These are phyloP conservation scores for Globisporangium irregulare DNA, from an alignment of 352 stramenopile species.

Conservation along the genomic window DNA sequence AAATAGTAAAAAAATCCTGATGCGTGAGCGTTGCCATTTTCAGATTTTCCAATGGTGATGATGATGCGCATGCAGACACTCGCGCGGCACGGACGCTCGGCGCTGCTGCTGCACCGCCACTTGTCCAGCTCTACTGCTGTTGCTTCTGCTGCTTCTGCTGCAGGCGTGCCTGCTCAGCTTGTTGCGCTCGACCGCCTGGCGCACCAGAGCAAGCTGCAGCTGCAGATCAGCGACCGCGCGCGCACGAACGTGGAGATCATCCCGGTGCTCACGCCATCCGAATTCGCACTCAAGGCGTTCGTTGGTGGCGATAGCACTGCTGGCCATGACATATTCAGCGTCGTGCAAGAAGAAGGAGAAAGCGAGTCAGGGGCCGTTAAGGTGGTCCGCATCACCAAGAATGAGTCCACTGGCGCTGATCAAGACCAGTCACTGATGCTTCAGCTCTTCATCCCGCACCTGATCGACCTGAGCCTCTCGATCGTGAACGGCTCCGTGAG, in stretches of 20 bases:
- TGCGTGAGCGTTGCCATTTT: too few species aligned
- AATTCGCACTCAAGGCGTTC: constrained; percentile 43
- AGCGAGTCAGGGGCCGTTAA: not conserved
- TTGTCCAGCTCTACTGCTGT: not conserved
- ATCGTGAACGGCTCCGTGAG: constrained; percentile 43
- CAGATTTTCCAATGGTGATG: not conserved
- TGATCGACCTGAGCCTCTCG: constrained; percentile 44
- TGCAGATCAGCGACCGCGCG: constrained; percentile 36
- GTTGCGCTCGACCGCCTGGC: constrained; percentile 36
- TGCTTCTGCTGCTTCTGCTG: not conserved
- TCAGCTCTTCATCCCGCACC: constrained; percentile 39
- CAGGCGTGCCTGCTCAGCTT: constrained; percentile 16
- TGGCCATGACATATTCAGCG: constrained; percentile 22
- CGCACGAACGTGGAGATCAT: constrained; percentile 40
- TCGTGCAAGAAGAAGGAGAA: constrained; percentile 16
- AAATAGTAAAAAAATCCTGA: too few species aligned
- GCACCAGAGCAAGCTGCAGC: constrained; percentile 38
- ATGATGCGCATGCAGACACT: constrained; percentile 1
- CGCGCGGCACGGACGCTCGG: not conserved
- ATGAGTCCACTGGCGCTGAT: not conserved
- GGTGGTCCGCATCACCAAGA: constrained; percentile 32
- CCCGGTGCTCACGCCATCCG: constrained; percentile 42
- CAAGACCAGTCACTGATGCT: constrained; percentile 12
- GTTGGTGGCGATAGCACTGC: not conserved
- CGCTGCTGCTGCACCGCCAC: constrained; percentile 8